A percentile compares a stretch with the other conserved stretches of the same genome.
These are phyloP conservation scores for Talaromyces sp. DNA, from an alignment of 2,329 filamentous ascomycete genomes.

Conservation along the genomic window DNA sequence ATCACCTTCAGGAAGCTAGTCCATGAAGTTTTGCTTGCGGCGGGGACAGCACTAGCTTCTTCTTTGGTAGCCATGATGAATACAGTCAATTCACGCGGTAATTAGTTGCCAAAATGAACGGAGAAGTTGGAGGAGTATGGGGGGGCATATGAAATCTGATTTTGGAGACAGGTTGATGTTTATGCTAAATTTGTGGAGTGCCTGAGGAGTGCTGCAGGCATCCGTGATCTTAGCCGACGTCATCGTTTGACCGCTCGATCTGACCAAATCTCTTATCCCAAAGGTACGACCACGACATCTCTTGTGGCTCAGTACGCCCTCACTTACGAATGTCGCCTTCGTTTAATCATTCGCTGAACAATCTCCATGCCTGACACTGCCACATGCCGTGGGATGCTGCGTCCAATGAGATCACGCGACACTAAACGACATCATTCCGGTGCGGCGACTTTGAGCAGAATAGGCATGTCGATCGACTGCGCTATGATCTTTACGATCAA, in stretches of 20 bases:
- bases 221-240: conserved; percentile 8
- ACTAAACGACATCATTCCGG: not conserved
- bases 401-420: conserved; percentile 11
- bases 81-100: not conserved
- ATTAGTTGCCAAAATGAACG: too few relatives aligned
- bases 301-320: not conserved
- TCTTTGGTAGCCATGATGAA: conserved; percentile 16
- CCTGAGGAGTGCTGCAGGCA: not conserved
- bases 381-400: not conserved
- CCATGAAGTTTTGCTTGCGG: conserved; percentile 16
- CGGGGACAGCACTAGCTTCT: conserved; percentile 14
- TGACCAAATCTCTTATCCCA: not conserved
- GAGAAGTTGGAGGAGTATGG: too few relatives aligned
- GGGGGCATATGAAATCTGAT: not conserved
- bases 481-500: not conserved
- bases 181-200: not conserved
- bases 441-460: not conserved
- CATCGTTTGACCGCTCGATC: not conserved
- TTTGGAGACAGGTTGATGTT: not conserved
- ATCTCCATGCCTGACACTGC: not conserved
- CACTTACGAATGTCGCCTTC: not conserved
- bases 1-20: conserved; percentile 18
- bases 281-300: not conserved
- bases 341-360: not conserved
- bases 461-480: not conserved